A percentile compares a stretch with the other conserved stretches of the same genome.
Conservation (phyloP, 1,284 basidiomycete species). For the Sphaerobolus stellatus region DNA sequence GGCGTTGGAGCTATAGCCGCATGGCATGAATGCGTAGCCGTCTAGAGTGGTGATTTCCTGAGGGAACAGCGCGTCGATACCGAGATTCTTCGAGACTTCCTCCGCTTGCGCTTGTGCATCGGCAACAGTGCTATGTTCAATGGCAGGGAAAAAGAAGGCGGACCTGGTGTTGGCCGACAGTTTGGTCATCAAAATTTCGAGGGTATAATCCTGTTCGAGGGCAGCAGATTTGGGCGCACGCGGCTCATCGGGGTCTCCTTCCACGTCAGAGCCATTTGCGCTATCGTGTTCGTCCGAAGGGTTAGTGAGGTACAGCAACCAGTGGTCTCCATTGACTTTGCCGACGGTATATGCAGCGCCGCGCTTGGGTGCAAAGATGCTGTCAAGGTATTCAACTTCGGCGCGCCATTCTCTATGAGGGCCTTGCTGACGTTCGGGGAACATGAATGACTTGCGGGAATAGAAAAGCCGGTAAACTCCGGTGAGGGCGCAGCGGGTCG, state of each 20-base stretch:
- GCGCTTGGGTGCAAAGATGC: constrained; percentile 68
- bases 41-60: constrained; percentile 80
- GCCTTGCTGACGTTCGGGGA: constrained; percentile 92
- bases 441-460: constrained; percentile 99
- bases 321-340: constrained; percentile 98
- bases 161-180: constrained; percentile 74
- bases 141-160: constrained; percentile 72
- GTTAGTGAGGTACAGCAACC: constrained; percentile 90
- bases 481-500: constrained; percentile 70
- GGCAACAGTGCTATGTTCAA: constrained; percentile 25
- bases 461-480: constrained; percentile 92
- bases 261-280: constrained; percentile 16
- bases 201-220: constrained; percentile 76
- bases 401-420: constrained; percentile 95
- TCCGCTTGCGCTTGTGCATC: constrained; percentile 31
- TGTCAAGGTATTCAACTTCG: constrained; percentile 91
- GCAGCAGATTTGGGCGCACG: neutral
- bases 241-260: constrained; percentile 8
- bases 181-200: constrained; percentile 98
- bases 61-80: constrained; percentile 84
- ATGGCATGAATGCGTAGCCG: constrained; percentile 92
- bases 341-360: constrained; percentile 97
- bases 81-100: constrained; percentile 69
- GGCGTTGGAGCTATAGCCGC: constrained; percentile 96
- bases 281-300: constrained; percentile 51